phyloP scores from a whole-genome alignment of 352 stramenopile species.

The Peronospora farinosa region DNA sequence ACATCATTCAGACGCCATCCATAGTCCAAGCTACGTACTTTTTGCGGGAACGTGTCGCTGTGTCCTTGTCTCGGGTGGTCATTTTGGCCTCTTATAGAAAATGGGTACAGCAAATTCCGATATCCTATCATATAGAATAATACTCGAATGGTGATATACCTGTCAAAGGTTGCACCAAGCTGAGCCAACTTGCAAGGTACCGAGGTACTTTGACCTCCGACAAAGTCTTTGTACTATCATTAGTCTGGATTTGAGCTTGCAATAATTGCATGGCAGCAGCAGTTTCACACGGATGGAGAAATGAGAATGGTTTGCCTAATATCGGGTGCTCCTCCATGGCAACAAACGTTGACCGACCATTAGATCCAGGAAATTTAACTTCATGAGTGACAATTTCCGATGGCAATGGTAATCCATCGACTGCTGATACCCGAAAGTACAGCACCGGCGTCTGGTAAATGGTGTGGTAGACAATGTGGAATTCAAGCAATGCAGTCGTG shows the following conservation, averaged over 20 bases:
- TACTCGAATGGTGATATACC: conserved; percentile 43
- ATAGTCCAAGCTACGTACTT: conserved; percentile 11
- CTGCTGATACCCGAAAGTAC: conserved; percentile 44
- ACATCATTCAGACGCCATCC: neutral
- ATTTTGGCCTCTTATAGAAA: no score
- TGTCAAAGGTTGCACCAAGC: conserved; percentile 64
- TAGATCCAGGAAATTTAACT: conserved; percentile 36
- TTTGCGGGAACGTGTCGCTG: conserved; percentile 17
- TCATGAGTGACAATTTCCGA: conserved; percentile 14
- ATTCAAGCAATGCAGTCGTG: conserved; percentile 50
- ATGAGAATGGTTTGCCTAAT: conserved; percentile 56
- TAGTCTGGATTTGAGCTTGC: conserved; percentile 19
- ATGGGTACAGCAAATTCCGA: no score
- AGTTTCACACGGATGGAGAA: conserved; percentile 79
- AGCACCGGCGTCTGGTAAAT: conserved; percentile 72
- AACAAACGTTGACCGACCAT: conserved; percentile 30
- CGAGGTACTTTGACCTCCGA: conserved; percentile 6
- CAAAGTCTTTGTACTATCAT: neutral
- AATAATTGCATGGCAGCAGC: conserved; percentile 58
- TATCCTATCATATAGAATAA: conserved; percentile 19
- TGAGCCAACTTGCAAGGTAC: conserved; percentile 70
- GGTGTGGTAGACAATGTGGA: conserved; percentile 77
- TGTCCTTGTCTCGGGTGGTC: no score
- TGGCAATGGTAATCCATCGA: conserved; percentile 39
- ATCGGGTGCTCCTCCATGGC: conserved; percentile 68